Conservation (phyloP, 805 yeast species). For the Kuraishia capsulata region DNA sequence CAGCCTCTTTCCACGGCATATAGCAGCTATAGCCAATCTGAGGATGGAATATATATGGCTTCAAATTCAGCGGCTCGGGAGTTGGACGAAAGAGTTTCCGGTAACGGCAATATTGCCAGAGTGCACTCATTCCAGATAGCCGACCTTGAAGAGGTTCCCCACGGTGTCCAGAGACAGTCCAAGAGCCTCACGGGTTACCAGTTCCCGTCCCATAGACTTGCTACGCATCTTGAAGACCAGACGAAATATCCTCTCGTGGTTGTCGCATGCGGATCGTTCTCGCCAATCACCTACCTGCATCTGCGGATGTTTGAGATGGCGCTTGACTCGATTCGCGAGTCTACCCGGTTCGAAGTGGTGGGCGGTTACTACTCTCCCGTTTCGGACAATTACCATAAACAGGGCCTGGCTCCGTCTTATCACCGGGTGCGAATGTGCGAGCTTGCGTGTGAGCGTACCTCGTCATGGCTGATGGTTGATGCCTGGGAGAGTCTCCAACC, state of each 20-base stretch:
- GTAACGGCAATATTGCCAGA: conserved; percentile 27
- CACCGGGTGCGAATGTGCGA: conserved; percentile 98
- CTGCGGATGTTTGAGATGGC: conserved; percentile 99
- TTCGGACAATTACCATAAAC: conserved; percentile 83
- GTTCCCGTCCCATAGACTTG: conserved; percentile 84
- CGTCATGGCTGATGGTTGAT: conserved; percentile 97
- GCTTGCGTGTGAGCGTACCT: conserved; percentile 92
- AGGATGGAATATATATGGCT: not conserved
- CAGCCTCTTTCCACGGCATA: not conserved
- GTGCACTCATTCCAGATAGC: conserved; percentile 64
- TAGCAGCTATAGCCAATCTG: too few species aligned
- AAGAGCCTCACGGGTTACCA: conserved; percentile 53
- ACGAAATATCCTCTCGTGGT: conserved; percentile 83
- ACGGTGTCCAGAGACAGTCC: conserved; percentile 87
- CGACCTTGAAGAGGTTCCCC: conserved; percentile 94
- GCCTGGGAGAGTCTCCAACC: conserved; percentile 98
- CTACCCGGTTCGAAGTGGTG: conserved; percentile 86
- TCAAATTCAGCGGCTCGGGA: not conserved
- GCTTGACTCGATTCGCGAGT: conserved; percentile 82
- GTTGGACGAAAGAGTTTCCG: too few species aligned
- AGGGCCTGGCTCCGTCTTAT: conserved; percentile 80
- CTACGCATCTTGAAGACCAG: conserved; percentile 58
- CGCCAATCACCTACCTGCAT: conserved; percentile 92
- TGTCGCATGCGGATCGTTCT: conserved; percentile 96
- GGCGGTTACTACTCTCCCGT: conserved; percentile 98